Percentiles rank a stretch among this genome's conserved stretches.
Evolutionary conservation across 768 basidiomycete species (phyloP).

Genomic region (Astraeus odoratus): DNA sequence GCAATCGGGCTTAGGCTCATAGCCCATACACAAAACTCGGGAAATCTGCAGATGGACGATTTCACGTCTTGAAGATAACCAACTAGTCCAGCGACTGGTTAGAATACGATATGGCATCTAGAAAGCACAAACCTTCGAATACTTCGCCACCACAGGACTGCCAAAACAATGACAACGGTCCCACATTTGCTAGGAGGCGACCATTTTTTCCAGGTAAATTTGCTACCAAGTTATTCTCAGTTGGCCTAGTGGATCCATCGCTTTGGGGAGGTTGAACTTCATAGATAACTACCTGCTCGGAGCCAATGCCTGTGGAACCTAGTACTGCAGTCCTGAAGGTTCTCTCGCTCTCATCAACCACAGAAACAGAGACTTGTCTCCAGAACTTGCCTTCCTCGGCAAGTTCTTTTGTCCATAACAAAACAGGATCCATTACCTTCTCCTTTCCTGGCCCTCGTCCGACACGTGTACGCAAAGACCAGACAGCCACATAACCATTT

Average conservation of each 20-base stretch:
- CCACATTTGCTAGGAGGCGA: constrained; percentile 33
- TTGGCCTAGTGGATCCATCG: neutral
- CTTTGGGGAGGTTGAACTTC: constrained; percentile 9
- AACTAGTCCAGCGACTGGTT: constrained; percentile 5
- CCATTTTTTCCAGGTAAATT: constrained; percentile 37
- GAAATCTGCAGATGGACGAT: constrained; percentile 35
- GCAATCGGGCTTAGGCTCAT: constrained; percentile 20
- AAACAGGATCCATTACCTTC: constrained; percentile 52
- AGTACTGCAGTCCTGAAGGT: constrained; percentile 30
- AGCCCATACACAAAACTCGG: constrained; percentile 52
- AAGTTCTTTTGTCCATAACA: constrained; percentile 28
- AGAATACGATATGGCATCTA: neutral
- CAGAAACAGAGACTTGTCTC: constrained; percentile 25
- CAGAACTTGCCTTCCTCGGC: constrained; percentile 11
- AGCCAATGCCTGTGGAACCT: constrained; percentile 28
- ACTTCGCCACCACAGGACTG: constrained; percentile 46
- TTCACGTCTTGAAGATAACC: constrained; percentile 13
- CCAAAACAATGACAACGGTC: constrained; percentile 25
- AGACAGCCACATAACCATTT: constrained; percentile 60
- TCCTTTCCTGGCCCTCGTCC: constrained; percentile 47
- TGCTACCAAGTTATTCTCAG: constrained; percentile 5
- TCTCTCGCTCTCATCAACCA: neutral
- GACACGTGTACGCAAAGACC: constrained; percentile 59
- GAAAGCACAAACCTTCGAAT: constrained; percentile 31
- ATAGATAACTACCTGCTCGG: constrained; percentile 29